Evolutionary conservation across 768 basidiomycete genomes (phyloP).

Genomic region (Daedaleopsis sinensis): DNA sequence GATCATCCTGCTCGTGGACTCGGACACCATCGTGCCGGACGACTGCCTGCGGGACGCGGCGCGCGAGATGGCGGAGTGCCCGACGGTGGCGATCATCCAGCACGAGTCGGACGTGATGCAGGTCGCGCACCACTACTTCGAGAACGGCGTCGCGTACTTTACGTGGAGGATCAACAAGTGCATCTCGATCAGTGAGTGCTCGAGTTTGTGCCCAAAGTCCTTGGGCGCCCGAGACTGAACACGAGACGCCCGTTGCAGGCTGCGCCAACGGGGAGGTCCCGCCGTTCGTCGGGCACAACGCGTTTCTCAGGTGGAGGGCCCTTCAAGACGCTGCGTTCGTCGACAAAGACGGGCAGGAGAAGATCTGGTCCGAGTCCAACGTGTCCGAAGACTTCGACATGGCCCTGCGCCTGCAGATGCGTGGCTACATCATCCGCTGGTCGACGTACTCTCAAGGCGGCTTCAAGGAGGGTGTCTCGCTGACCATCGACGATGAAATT

Average conservation of each 20-base stretch:
- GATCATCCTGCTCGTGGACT: conserved; percentile 53
- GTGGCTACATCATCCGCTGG: conserved; percentile 55
- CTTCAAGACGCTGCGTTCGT: conserved; percentile 55
- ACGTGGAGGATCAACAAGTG: conserved; percentile 51
- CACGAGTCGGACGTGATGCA: conserved; percentile 59
- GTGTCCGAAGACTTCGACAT: conserved; percentile 76
- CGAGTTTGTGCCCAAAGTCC: neutral
- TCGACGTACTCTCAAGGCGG: conserved; percentile 83
- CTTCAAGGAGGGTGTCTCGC: conserved; percentile 91
- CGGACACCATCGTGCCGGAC: conserved; percentile 53
- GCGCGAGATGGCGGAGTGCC: conserved; percentile 50
- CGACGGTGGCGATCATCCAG: conserved; percentile 54
- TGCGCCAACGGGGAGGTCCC: conserved; percentile 47
- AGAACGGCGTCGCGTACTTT: conserved; percentile 52
- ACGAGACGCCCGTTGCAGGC: conserved; percentile 18
- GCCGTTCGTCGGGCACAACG: conserved; percentile 53
- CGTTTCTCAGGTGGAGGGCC: conserved; percentile 59
- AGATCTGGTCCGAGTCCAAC: conserved; percentile 69
- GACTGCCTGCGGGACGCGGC: conserved; percentile 58
- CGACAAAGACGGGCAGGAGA: conserved; percentile 53
- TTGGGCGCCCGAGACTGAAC: too few relatives aligned
- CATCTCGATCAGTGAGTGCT: conserved; percentile 37
- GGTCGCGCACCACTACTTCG: conserved; percentile 56
- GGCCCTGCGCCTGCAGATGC: conserved; percentile 63
- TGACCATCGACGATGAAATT: conserved; percentile 88